Base-by-base conservation (phyloP, 108 stramenopile species). In the Nannochloropsis salina region DNA sequence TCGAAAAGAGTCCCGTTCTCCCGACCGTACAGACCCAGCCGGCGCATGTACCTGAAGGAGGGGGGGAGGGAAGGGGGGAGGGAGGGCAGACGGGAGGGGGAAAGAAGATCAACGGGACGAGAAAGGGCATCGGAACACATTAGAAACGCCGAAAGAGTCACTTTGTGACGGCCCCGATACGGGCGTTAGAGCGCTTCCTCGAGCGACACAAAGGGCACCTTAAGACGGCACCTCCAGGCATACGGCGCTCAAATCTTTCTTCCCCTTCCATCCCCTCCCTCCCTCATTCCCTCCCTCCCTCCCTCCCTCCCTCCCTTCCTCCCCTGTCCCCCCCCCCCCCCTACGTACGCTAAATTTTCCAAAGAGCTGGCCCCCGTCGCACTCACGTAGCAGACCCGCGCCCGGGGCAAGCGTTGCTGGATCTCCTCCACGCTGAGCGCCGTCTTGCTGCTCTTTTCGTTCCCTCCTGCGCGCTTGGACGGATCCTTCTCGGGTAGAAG, bases 31-130 rank as follows among this genome's bases (percentile, higher is more conserved):
- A 95, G 87, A 5, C 94, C 94, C 31, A 95, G 90, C 22, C 95
- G 92, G 15, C 87, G 90, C 86, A 94, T 94, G 87, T 95, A 95
- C 47, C 47, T 51, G 47, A 15, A 51, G 47, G 9, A 83, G 93
- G 89, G 95, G 92, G 86, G 94, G 94, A 8, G 9, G 84, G 93
- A 90, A 95, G 92, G 86, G 94, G 94, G 9, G 88, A 88, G 9
- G 94, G 90, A 79, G 95, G 94, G 20, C 89, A 89, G n/a, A 94
- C 94, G 43, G 94, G 94, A 0, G 95, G 95, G 45, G 95, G 94
- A n/a, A 91, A 92, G 84, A 91, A 92, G 91, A 94, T 95, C 4
- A 95, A n/a, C n/a, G n/a, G n/a, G n/a, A n/a, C n/a, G n/a, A n/a
- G n/a, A n/a, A n/a, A n/a, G n/a, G n/a, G n/a, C n/a, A n/a, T n/a